Evolutionary conservation across 2,329 filamentous ascomycete species (phyloP).

Genomic region (Colletotrichum cereale): DNA sequence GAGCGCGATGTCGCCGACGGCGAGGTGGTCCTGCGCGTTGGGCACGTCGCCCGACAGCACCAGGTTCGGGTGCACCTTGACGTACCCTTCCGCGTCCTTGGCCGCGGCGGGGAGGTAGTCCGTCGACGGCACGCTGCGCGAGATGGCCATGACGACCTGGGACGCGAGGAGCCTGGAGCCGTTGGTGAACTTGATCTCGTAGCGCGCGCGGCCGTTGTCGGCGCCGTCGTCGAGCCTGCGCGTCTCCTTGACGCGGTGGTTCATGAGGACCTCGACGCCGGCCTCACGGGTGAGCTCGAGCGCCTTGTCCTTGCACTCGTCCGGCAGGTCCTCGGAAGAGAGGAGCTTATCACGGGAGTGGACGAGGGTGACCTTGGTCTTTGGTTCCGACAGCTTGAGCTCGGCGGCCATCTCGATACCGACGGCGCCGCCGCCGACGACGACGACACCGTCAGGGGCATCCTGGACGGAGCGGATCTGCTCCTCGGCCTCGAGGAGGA

Average conservation of each 20-base stretch:
- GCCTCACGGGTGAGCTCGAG: conserved; percentile 69
- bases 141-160: conserved; percentile 78
- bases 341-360: conserved; percentile 79
- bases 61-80: conserved; percentile 71
- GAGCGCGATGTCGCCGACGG: conserved; percentile 74
- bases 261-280: conserved; percentile 75
- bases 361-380: conserved; percentile 76
- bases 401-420: conserved; percentile 87
- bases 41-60: conserved; percentile 66
- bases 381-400: conserved; percentile 75
- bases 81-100: conserved; percentile 74
- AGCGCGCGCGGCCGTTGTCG: conserved; percentile 54
- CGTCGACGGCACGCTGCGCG: conserved; percentile 71
- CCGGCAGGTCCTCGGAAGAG: conserved; percentile 78
- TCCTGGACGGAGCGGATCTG: conserved; percentile 69
- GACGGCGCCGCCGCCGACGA: conserved; percentile 84
- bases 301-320: conserved; percentile 74
- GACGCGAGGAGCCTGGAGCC: conserved; percentile 71
- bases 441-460: conserved; percentile 70
- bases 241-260: conserved; percentile 66
- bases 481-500: conserved; percentile 70
- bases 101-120: conserved; percentile 69
- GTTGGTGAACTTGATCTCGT: conserved; percentile 70
- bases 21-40: conserved; percentile 74
- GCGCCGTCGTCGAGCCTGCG: conserved; percentile 56